Conservation (phyloP, 2,329 filamentous ascomycete species). For the Pseudocercospora vitis region DNA sequence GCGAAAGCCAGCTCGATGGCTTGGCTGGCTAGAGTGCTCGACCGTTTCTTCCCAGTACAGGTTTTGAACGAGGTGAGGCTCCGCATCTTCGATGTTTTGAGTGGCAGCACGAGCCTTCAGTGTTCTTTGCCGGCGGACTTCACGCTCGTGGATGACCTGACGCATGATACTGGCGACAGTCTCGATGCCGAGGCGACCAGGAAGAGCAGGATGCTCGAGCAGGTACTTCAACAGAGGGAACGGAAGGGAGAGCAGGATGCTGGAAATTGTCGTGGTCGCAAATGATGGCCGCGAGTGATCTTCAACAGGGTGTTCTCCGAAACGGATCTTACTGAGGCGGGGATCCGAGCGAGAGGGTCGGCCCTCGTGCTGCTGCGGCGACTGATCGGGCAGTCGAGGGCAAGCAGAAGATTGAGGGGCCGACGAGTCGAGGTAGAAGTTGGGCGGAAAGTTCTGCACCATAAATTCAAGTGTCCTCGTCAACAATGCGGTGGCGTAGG, state of each 20-base stretch:
- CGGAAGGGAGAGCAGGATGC: constrained; percentile 68
- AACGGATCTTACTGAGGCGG: constrained; percentile 65
- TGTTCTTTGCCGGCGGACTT: constrained; percentile 37
- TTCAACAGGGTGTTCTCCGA: constrained; percentile 63
- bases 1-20: constrained; percentile 41
- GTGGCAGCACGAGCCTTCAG: constrained; percentile 24
- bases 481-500: constrained; percentile 57
- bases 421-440: constrained; percentile 59
- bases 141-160: constrained; percentile 47
- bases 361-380: constrained; percentile 32
- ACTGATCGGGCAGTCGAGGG: constrained; percentile 46
- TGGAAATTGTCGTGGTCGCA: constrained; percentile 59
- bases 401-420: constrained; percentile 50
- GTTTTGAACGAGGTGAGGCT: constrained; percentile 24
- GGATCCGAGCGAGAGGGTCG: constrained; percentile 47
- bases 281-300: constrained; percentile 39
- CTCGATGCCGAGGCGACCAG: constrained; percentile 44
- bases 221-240: constrained; percentile 65
- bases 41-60: constrained; percentile 41
- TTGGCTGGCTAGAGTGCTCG: constrained; percentile 32
- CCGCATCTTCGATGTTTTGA: constrained; percentile 13
- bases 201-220: constrained; percentile 61
- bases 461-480: constrained; percentile 60
- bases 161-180: constrained; percentile 44
- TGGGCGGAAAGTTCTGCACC: constrained; percentile 58